Percentiles rank a stretch among this genome's conserved stretches.
These are phyloP conservation scores for Ascochyta rabiei DNA, from an alignment of 2,329 filamentous ascomycete genomes.

Conservation along the genomic window DNA sequence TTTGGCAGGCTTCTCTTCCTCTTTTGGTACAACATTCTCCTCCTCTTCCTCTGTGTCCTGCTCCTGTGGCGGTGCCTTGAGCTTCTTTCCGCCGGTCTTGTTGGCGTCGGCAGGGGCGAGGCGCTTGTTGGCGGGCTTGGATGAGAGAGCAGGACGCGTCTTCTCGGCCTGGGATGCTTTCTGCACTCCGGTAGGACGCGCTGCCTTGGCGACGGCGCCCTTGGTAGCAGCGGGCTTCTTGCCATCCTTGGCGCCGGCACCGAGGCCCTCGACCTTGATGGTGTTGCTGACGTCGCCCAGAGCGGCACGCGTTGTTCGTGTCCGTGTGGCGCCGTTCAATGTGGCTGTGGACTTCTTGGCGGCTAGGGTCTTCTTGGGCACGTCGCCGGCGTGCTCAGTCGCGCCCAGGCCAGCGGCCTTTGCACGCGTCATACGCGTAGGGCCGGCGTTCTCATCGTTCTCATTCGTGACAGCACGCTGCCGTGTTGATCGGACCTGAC, in stretches of 20 bases:
- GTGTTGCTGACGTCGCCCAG: conserved; percentile 97
- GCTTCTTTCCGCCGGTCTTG: conserved; percentile 68
- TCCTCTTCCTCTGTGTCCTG: conserved; percentile 24
- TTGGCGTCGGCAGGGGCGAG: conserved; percentile 73
- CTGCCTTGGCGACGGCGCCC: conserved; percentile 69
- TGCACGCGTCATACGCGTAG: conserved; percentile 88
- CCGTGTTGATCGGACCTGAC: conserved; percentile 71
- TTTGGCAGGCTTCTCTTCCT: conserved; percentile 56
- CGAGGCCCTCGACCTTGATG: conserved; percentile 68
- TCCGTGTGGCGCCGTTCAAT: conserved; percentile 50
- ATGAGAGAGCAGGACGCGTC: background rate
- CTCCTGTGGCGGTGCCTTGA: conserved; percentile 61
- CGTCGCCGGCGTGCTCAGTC: conserved; percentile 62
- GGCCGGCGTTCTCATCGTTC: conserved; percentile 85
- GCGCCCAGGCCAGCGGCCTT: conserved; percentile 72
- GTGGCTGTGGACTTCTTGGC: conserved; percentile 53
- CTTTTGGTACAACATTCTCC: conserved; percentile 45
- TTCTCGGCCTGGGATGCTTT: conserved; percentile 65
- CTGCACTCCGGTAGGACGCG: conserved; percentile 80
- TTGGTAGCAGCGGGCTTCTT: conserved; percentile 73
- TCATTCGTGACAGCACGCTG: conserved; percentile 83
- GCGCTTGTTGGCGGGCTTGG: conserved; percentile 10
- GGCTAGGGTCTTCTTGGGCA: conserved; percentile 56
- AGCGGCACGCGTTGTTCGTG: conserved; percentile 75
- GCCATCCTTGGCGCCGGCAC: conserved; percentile 54